Conservation (phyloP, 2,329 filamentous ascomycete species). For the Ascosphaera acerosa region DNA sequence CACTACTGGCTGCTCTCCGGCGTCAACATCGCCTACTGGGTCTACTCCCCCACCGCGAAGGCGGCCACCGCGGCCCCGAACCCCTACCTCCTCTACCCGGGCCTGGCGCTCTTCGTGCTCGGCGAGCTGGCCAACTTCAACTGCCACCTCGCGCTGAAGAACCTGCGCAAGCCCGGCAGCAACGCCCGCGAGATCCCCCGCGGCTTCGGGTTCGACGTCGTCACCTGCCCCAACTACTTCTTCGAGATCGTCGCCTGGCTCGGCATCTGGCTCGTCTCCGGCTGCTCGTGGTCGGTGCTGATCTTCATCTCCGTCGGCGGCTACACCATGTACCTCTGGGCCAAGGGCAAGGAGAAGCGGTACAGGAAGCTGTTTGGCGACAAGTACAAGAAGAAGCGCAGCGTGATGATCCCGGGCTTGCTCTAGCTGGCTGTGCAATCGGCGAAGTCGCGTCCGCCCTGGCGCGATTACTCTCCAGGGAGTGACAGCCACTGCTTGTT, state of each 20-base stretch:
- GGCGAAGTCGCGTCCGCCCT: too few relatives aligned
- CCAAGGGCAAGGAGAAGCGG: conserved; percentile 68
- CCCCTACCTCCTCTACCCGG: conserved; percentile 34
- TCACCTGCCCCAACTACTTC: conserved; percentile 95
- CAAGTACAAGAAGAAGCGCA: conserved; percentile 88
- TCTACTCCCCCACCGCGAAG: conserved; percentile 51
- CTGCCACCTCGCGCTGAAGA: conserved; percentile 54
- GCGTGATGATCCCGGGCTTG: conserved; percentile 54
- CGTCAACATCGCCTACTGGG: conserved; percentile 54
- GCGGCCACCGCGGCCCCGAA: conserved; percentile 30
- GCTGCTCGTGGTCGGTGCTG: conserved; percentile 45
- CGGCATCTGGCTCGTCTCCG: conserved; percentile 53
- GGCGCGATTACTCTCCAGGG: too few relatives aligned
- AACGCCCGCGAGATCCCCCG: conserved; percentile 71
- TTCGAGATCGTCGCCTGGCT: conserved; percentile 77
- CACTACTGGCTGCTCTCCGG: conserved; percentile 87
- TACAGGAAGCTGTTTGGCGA: conserved; percentile 81
- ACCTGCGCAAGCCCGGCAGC: conserved; percentile 51
- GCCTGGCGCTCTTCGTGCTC: conserved; percentile 45
- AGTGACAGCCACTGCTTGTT: too few relatives aligned
- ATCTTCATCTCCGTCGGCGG: conserved; percentile 51
- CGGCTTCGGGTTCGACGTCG: conserved; percentile 59
- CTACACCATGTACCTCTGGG: conserved; percentile 68
- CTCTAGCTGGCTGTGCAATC: too few relatives aligned
- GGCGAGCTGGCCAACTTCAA: conserved; percentile 60